These are phyloP conservation scores for Skeletonema marinoi DNA, from an alignment of 108 stramenopile genomes.

Conservation along the genomic window DNA sequence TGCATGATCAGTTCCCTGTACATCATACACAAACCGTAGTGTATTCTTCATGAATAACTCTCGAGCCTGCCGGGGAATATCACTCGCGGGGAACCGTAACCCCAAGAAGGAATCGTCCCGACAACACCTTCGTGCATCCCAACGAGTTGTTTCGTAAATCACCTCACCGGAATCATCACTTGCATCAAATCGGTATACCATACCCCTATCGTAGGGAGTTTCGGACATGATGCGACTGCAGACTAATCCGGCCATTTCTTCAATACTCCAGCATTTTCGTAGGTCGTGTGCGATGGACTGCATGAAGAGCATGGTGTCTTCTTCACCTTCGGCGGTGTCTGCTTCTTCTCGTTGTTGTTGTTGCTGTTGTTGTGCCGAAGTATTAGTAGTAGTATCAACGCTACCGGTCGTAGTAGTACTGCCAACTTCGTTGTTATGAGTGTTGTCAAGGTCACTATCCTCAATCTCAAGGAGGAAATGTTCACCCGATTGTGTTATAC, in stretches of 20 bases:
- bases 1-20: constrained; percentile 11
- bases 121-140: constrained; percentile 16
- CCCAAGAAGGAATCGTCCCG: constrained; percentile 20
- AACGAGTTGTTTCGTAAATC: constrained; percentile 9
- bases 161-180: constrained; percentile 23
- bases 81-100: constrained; percentile 28
- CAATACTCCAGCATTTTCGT: constrained; percentile 25
- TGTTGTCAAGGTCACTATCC: not conserved
- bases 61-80: constrained; percentile 28
- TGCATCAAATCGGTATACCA: constrained; percentile 32
- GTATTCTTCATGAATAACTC: constrained; percentile 36
- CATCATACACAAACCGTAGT: constrained; percentile 23
- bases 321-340: constrained; percentile 1
- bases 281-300: constrained; percentile 17
- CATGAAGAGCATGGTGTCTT: constrained; percentile 30
- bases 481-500: not conserved
- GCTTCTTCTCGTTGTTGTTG: not conserved
- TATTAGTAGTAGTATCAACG: not conserved
- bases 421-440: no score
- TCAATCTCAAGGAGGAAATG: constrained; percentile 12
- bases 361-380: not conserved
- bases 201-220: constrained; percentile 36
- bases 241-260: constrained; percentile 29
- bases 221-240: constrained; percentile 26
- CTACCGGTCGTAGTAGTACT: not conserved